Evolutionary conservation across 2,329 filamentous ascomycete genomes (phyloP).

Genomic region (Herpotrichia juniperi): DNA sequence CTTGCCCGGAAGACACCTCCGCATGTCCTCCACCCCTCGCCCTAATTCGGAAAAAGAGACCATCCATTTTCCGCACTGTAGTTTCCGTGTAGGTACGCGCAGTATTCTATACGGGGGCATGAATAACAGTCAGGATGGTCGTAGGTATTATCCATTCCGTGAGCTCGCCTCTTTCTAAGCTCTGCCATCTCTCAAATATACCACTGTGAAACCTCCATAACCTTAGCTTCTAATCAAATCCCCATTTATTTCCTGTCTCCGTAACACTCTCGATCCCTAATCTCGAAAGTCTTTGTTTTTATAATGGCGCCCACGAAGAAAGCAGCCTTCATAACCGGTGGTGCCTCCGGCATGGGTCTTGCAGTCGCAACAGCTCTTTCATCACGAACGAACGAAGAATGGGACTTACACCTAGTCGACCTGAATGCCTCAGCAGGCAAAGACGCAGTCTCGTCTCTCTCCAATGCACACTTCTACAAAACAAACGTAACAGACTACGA

Average conservation of each 20-base stretch:
- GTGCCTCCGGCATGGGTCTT: slow-evolving; percentile 63
- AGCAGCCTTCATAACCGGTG: slow-evolving; percentile 76
- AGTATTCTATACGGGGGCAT: too few relatives aligned
- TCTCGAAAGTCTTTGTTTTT: too few relatives aligned
- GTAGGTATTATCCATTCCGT: background rate
- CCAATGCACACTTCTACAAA: slow-evolving; percentile 46
- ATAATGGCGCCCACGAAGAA: too few relatives aligned
- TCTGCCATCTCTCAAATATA: too few relatives aligned
- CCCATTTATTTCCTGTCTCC: background rate
- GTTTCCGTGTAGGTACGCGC: background rate
- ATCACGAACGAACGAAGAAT: slow-evolving; percentile 34
- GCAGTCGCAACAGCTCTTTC: slow-evolving; percentile 49
- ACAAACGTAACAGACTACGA: slow-evolving; percentile 47
- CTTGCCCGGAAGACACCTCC: background rate
- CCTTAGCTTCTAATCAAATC: too few relatives aligned
- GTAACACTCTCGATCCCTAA: background rate
- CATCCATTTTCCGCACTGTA: slow-evolving; percentile 11
- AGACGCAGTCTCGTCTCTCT: slow-evolving; percentile 28
- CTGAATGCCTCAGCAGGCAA: slow-evolving; percentile 45
- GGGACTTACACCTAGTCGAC: slow-evolving; percentile 51
- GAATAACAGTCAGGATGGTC: background rate
- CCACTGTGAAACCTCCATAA: too few relatives aligned
- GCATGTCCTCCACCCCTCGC: slow-evolving; percentile 3
- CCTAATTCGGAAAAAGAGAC: slow-evolving; percentile 12
- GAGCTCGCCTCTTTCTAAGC: background rate